phyloP scores from a whole-genome alignment of 257 asterid genomes.

The Henckelia pumila region DNA sequence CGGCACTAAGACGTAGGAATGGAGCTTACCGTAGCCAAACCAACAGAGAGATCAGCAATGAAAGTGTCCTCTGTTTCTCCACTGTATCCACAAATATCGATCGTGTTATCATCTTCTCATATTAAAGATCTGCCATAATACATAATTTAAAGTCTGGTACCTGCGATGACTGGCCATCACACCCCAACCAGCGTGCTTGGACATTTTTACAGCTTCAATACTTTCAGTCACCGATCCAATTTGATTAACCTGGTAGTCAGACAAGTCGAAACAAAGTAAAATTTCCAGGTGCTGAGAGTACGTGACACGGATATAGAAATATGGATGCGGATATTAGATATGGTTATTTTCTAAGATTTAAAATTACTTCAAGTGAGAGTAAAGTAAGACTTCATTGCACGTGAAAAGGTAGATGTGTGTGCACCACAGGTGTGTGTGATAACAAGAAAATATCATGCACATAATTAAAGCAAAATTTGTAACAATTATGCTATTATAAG shows the following conservation, averaged over 20 bases:
- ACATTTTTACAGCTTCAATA: slow-evolving; percentile 94
- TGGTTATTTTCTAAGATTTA: neutral
- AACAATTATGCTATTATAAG: no score
- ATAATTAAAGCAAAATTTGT: no score
- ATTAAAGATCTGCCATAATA: neutral
- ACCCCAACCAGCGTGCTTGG: slow-evolving; percentile 98
- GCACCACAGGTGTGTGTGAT: neutral
- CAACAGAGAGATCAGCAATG: slow-evolving; percentile 97
- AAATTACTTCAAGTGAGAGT: neutral
- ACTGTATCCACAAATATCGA: slow-evolving; percentile 42
- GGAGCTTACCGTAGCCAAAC: slow-evolving; percentile 77
- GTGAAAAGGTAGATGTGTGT: neutral
- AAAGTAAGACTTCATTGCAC: neutral
- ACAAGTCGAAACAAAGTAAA: neutral
- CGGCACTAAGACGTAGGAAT: neutral
- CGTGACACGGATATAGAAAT: neutral
- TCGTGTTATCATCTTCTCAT: neutral
- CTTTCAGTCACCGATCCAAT: slow-evolving; percentile 97
- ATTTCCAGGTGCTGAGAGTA: slow-evolving; percentile 1
- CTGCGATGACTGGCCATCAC: slow-evolving; percentile 99
- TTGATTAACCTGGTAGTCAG: slow-evolving; percentile 77
- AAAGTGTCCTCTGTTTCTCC: slow-evolving; percentile 99
- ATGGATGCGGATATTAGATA: neutral
- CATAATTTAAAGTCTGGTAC: slow-evolving; percentile 29
- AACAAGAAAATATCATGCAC: neutral